Evolutionary conservation across 768 basidiomycete genomes (phyloP).

Genomic region (Suillus discolor): DNA sequence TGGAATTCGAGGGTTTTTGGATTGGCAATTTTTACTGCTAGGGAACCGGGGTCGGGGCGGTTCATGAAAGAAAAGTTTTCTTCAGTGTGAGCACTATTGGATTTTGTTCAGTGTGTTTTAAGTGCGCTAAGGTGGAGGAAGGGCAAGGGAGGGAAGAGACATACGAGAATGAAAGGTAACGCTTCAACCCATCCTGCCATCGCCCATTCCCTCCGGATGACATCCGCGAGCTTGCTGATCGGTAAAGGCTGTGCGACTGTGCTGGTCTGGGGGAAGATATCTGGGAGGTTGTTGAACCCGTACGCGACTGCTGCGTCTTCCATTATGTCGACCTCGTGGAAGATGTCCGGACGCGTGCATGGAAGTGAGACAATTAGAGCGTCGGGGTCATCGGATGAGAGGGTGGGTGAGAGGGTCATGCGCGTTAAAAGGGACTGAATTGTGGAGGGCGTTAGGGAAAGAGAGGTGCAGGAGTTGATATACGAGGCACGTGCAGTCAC

Average conservation of each 20-base stretch:
- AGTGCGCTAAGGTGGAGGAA: not conserved
- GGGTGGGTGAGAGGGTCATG: conserved; percentile 73
- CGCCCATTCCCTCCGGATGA: conserved; percentile 89
- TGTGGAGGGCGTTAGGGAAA: conserved; percentile 64
- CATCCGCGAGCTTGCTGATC: conserved; percentile 87
- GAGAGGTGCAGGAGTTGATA: conserved; percentile 94
- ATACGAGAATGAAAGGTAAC: conserved; percentile 88
- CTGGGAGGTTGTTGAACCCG: conserved; percentile 95
- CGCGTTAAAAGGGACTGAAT: conserved; percentile 74
- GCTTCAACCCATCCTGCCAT: conserved; percentile 96
- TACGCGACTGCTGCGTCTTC: conserved; percentile 98
- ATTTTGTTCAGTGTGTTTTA: conserved; percentile 8
- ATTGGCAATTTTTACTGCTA: conserved; percentile 91
- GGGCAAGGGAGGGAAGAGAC: conserved; percentile 25
- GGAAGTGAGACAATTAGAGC: conserved; percentile 79
- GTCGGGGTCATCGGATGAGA: conserved; percentile 63
- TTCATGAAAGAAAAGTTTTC: conserved; percentile 97
- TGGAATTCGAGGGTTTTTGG: conserved; percentile 98
- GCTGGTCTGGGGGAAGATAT: conserved; percentile 89
- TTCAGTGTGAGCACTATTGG: conserved; percentile 90
- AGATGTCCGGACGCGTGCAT: conserved; percentile 95
- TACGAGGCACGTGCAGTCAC: conserved; percentile 83
- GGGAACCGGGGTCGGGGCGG: conserved; percentile 75
- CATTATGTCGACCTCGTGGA: conserved; percentile 98
- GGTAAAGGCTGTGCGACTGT: conserved; percentile 93